Evolutionary conservation across 2,329 filamentous ascomycete species (phyloP).

Genomic region (Hypomyces rosellus): DNA sequence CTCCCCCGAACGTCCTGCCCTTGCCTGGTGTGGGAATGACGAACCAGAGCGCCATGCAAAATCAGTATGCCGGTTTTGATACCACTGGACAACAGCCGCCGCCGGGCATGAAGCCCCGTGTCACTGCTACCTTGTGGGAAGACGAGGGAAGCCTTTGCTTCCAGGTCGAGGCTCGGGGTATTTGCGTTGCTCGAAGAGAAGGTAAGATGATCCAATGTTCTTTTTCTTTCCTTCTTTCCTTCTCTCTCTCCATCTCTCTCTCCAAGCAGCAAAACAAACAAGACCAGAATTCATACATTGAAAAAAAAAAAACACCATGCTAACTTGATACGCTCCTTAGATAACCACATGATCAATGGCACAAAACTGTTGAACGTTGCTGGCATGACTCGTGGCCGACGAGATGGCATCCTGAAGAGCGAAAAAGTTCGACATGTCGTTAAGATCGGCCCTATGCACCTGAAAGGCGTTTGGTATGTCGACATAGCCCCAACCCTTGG

Average conservation of each 20-base stretch:
- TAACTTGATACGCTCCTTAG: constrained; percentile 37
- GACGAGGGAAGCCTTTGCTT: constrained; percentile 97
- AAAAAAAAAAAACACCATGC: neutral
- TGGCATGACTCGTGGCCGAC: constrained; percentile 91
- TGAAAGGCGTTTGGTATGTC: constrained; percentile 92
- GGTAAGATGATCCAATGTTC: constrained; percentile 60
- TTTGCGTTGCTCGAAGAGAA: constrained; percentile 91
- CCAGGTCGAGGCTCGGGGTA: constrained; percentile 91
- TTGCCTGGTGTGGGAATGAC: constrained; percentile 45
- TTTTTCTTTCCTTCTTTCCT: too few species aligned
- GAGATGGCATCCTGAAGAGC: constrained; percentile 95
- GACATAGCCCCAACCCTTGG: constrained; percentile 8
- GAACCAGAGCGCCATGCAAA: constrained; percentile 43
- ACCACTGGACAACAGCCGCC: constrained; percentile 89
- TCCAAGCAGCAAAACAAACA: too few species aligned
- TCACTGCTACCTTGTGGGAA: constrained; percentile 96
- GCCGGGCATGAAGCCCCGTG: constrained; percentile 89
- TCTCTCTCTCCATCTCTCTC: too few species aligned
- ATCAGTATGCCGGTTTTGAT: constrained; percentile 61
- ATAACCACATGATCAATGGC: constrained; percentile 99
- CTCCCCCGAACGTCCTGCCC: constrained; percentile 58
- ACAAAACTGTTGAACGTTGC: constrained; percentile 96
- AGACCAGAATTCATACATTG: too few species aligned
- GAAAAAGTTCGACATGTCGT: constrained; percentile 96
- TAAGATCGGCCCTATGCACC: constrained; percentile 97